These are phyloP conservation scores for Stromatinia cepivora DNA, from an alignment of 2,329 filamentous ascomycete genomes.

Conservation along the genomic window DNA sequence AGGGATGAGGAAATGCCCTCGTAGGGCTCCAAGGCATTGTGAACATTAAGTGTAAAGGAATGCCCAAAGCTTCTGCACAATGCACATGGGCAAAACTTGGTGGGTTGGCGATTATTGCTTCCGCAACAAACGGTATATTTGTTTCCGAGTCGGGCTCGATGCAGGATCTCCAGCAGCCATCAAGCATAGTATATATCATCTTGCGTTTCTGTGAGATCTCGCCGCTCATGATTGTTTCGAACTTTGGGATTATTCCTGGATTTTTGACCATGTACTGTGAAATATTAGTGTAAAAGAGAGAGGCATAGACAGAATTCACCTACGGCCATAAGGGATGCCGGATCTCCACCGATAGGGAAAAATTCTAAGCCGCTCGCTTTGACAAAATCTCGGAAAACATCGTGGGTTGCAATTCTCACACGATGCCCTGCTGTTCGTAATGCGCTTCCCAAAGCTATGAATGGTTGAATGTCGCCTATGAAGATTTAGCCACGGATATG, in stretches of 20 bases:
- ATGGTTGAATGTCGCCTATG: slow-evolving; percentile 67
- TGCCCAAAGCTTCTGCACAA: neutral
- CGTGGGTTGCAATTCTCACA: slow-evolving; percentile 75
- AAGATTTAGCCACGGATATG: neutral
- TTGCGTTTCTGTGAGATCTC: slow-evolving; percentile 72
- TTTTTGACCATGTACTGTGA: slow-evolving; percentile 63
- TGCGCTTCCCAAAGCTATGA: slow-evolving; percentile 70
- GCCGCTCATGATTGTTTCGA: slow-evolving; percentile 70
- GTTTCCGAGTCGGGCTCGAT: slow-evolving; percentile 53
- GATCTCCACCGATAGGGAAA: slow-evolving; percentile 76
- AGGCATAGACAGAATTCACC: neutral
- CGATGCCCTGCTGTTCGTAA: slow-evolving; percentile 69
- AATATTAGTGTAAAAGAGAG: neutral
- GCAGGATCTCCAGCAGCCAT: slow-evolving; percentile 81
- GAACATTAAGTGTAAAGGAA: slow-evolving; percentile 9
- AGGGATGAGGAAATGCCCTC: slow-evolving; percentile 69
- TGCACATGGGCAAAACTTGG: slow-evolving; percentile 65
- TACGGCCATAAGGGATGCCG: slow-evolving; percentile 46
- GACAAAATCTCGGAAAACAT: slow-evolving; percentile 72
- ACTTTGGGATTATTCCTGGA: slow-evolving; percentile 76
- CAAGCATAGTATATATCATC: slow-evolving; percentile 72
- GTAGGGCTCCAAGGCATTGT: slow-evolving; percentile 72
- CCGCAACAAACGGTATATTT: slow-evolving; percentile 55
- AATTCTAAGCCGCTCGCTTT: slow-evolving; percentile 72
- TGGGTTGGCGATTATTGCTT: slow-evolving; percentile 80